Percentiles rank a stretch among this genome's conserved stretches.
phyloP scores from a whole-genome alignment of 306 rosid species.

The Pachyrhizus erosus region DNA sequence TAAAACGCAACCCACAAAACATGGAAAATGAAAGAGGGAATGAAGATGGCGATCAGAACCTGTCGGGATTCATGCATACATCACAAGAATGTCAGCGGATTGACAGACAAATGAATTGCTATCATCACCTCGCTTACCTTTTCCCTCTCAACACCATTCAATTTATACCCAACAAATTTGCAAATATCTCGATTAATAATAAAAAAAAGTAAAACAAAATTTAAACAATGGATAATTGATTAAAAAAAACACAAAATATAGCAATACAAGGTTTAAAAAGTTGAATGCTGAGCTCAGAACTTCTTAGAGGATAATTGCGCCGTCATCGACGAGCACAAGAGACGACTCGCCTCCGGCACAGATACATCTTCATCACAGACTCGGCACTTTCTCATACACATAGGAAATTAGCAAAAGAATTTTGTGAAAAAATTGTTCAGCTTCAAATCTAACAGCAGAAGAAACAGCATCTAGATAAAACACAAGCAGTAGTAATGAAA shows the following conservation, averaged over 20 bases:
- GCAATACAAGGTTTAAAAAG: background rate
- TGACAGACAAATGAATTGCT: constrained; percentile 77
- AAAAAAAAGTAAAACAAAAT: background rate
- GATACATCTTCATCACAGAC: constrained; percentile 65
- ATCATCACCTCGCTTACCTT: constrained; percentile 76
- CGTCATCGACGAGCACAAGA: constrained; percentile 60
- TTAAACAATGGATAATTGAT: background rate
- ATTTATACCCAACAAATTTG: background rate
- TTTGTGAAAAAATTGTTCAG: background rate
- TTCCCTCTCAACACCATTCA: background rate
- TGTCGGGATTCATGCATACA: constrained; percentile 90
- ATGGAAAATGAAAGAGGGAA: background rate
- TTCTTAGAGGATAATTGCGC: constrained; percentile 94
- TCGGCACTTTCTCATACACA: background rate
- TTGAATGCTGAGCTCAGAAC: constrained; percentile 76
- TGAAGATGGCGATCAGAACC: constrained; percentile 77
- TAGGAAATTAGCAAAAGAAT: background rate
- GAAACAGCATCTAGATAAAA: background rate
- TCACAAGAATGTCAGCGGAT: constrained; percentile 76
- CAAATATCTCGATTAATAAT: too few species aligned
- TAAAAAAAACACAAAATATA: background rate
- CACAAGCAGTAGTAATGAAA: background rate
- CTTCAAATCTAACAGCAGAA: background rate
- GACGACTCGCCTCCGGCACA: constrained; percentile 64
- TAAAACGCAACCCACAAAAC: background rate